A percentile compares a stretch with the other conserved stretches of the same genome.
phyloP scores from a whole-genome alignment of 176 grass and related monocot genomes.

The Typha latifolia region DNA sequence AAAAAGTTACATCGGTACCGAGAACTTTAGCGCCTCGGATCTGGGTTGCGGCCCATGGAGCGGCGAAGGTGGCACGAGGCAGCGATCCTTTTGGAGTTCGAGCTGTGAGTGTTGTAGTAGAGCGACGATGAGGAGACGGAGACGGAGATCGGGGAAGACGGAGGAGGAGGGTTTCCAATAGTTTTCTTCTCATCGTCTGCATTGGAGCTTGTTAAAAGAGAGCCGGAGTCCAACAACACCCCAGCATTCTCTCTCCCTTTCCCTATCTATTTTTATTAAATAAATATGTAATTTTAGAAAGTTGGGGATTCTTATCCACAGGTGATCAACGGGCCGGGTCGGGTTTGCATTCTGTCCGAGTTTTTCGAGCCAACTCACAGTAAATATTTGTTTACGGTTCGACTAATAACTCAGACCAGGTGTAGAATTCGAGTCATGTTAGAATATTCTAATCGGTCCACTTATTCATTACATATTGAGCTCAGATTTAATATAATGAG shows the following conservation, averaged over 20 bases:
- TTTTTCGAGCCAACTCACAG: no score
- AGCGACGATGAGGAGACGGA: neutral
- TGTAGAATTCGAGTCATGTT: no score
- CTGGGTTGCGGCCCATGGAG: slow-evolving; percentile 50
- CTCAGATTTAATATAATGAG: no score
- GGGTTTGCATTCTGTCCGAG: no score
- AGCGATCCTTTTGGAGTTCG: slow-evolving; percentile 3
- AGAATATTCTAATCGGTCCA: no score
- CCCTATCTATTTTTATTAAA: no score
- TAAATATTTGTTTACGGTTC: no score
- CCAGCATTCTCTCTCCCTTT: neutral
- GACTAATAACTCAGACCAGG: no score
- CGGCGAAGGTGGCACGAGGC: slow-evolving; percentile 17
- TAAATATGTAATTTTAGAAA: no score
- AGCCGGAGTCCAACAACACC: neutral
- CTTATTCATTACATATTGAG: no score
- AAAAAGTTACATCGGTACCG: slow-evolving; percentile 40
- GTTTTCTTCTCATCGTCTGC: slow-evolving; percentile 34
- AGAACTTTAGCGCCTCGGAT: slow-evolving; percentile 66
- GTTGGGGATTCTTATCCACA: no score
- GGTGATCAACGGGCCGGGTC: no score
- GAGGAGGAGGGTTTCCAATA: slow-evolving; percentile 33
- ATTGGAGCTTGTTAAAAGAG: slow-evolving; percentile 11
- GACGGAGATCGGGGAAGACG: slow-evolving; percentile 7
- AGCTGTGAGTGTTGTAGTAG: slow-evolving; percentile 20